Evolutionary conservation across 345 rosid species (phyloP), one percentile per base, ranked within the genome.

Genomic region (Carallia pectinifolia): DNA sequence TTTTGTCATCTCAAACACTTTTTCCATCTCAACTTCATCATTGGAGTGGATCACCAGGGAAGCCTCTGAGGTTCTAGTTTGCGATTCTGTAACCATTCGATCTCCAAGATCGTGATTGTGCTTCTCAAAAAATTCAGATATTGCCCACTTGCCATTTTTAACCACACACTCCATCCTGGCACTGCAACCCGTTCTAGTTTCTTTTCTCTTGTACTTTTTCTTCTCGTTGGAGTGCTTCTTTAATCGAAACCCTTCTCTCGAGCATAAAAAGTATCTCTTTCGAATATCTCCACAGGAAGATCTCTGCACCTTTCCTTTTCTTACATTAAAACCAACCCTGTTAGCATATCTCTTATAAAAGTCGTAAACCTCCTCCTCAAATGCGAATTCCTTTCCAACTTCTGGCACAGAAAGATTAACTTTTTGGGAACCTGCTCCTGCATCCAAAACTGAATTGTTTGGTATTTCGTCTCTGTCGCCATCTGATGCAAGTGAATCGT

Each of bases 61-160:
- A 73, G 27, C 54, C 67, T 38, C 67, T 15, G 50, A 38, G 39
- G 23, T n/a, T 10, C 52, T 66, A 36, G 15, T 16, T 9, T 18
- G 8, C 39, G 69, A 55, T 30, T 44, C 53, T 48, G 8, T 53
- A 2, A 33, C 2, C 39, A 48, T 17, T 2, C 5, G n/a, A 36
- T 48, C 23, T 23, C 23, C 62, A 58, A 77, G 81, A 38, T 64
- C 58, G 64, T 77, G 77, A 53, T 77, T 72, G 39, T 77, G 81
- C 19, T 50, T 15, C 5, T 27, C 34, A 50, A 1, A 12, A 52
- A 63, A 63, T 1, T 36, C 39, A 19, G 80, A 67, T 62, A 68
- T 64, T 19, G 37, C 36, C 74, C 81, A 77, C 10, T 58, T 53
- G 23, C 66, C 81, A 68, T 67, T 58, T 23, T 77, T 71, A 37